phyloP scores from a whole-genome alignment of 805 yeast genomes.

The Saturnispora mendoncae region DNA sequence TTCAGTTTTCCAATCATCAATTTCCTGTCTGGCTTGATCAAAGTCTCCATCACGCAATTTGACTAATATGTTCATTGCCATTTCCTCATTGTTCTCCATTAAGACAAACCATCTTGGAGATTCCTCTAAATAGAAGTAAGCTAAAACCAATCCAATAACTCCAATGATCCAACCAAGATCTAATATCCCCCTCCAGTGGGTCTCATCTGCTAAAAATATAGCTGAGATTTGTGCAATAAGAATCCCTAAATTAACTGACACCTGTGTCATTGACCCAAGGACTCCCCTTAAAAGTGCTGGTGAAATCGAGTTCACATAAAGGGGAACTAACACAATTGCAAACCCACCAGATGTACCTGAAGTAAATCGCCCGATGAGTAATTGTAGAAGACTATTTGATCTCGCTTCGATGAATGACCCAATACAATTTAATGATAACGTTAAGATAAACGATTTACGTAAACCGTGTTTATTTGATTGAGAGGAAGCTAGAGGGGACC shows the following conservation, averaged over 20 bases:
- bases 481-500: slow-evolving; percentile 61
- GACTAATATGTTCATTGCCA: slow-evolving; percentile 22
- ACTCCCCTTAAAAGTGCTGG: slow-evolving; percentile 64
- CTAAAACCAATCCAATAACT: slow-evolving; percentile 35
- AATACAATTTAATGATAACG: slow-evolving; percentile 41
- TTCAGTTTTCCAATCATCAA: slow-evolving; percentile 27
- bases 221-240: slow-evolving; percentile 72
- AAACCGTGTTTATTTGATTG: slow-evolving; percentile 64
- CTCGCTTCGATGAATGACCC: slow-evolving; percentile 58
- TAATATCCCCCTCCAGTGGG: slow-evolving; percentile 66
- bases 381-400: slow-evolving; percentile 33
- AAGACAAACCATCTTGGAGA: slow-evolving; percentile 73
- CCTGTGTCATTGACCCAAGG: slow-evolving; percentile 86
- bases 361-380: slow-evolving; percentile 63
- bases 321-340: slow-evolving; percentile 76
- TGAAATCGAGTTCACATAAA: slow-evolving; percentile 71
- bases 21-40: slow-evolving; percentile 17
- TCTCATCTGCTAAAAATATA: slow-evolving; percentile 51
- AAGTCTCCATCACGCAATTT: slow-evolving; percentile 30
- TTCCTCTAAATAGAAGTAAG: slow-evolving; percentile 46
- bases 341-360: slow-evolving; percentile 86
- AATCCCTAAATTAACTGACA: slow-evolving; percentile 79
- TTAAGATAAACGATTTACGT: slow-evolving; percentile 40
- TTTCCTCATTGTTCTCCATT: slow-evolving; percentile 31
- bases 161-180: slow-evolving; percentile 54